Conservation (phyloP, 306 rosid species). For the Trifolium dubium region DNA sequence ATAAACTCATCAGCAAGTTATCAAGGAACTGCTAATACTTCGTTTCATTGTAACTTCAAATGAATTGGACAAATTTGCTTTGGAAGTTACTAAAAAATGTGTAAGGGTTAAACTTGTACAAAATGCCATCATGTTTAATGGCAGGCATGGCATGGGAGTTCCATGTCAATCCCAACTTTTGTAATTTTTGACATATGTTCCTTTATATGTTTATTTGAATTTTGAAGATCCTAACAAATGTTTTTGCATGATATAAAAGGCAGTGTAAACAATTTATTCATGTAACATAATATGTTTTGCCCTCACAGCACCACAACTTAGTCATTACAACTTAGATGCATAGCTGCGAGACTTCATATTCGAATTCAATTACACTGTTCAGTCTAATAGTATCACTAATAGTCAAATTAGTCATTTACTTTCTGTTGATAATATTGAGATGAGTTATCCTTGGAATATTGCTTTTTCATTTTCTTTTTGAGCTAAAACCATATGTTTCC, state of each 20-base stretch:
- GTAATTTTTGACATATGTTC: conserved; percentile 22
- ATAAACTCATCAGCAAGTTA: conserved; percentile 2
- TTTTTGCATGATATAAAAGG: not conserved
- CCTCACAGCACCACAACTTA: too few species aligned
- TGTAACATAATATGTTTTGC: not conserved
- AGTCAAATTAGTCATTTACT: too few species aligned
- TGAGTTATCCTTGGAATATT: too few species aligned
- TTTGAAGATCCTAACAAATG: not conserved
- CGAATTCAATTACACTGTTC: too few species aligned
- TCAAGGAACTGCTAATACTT: conserved; percentile 3
- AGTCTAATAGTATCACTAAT: too few species aligned
- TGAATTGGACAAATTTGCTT: conserved; percentile 4
- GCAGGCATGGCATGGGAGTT: not conserved
- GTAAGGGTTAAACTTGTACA: conserved; percentile 20
- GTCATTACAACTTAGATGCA: too few species aligned
- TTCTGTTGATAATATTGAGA: too few species aligned
- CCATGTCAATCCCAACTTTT: not conserved
- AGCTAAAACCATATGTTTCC: too few species aligned
- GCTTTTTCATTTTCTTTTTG: too few species aligned
- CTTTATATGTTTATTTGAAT: conserved; percentile 13
- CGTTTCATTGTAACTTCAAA: conserved; percentile 14
- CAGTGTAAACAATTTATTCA: not conserved
- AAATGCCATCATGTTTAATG: conserved; percentile 20
- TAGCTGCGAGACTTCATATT: too few species aligned
- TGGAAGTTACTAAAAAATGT: conserved; percentile 12